Conservation (phyloP, 208 protist species). For the Acanthamoeba pearcei region DNA sequence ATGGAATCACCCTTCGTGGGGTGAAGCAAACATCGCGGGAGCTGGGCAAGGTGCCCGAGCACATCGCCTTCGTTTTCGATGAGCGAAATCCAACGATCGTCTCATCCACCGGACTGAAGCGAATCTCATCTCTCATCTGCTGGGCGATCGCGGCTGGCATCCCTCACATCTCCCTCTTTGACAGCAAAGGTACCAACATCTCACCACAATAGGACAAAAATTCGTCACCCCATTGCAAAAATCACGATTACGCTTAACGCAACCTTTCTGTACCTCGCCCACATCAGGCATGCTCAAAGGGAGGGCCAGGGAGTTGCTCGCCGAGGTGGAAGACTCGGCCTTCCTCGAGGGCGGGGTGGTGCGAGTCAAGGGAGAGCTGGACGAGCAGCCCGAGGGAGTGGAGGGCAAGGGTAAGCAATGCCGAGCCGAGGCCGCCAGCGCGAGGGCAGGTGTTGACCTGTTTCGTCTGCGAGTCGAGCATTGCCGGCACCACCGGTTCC, state of each 20-base stretch:
- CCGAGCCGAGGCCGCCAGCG: neutral
- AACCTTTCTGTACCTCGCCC: neutral
- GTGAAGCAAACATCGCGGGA: neutral
- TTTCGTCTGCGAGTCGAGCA: neutral
- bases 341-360: neutral
- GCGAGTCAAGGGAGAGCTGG: neutral
- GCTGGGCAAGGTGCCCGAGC: constrained; percentile 38
- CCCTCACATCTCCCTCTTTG: constrained; percentile 46
- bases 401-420: neutral
- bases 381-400: too few relatives aligned
- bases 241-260: too few relatives aligned
- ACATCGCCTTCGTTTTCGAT: constrained; percentile 18
- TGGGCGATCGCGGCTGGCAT: constrained; percentile 26
- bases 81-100: neutral
- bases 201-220: neutral
- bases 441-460: neutral
- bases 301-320: neutral
- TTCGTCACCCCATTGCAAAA: too few relatives aligned
- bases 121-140: constrained; percentile 37
- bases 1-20: neutral
- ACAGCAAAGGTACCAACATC: constrained; percentile 7
- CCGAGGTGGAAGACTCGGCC: neutral
- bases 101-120: neutral
- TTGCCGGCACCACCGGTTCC: constrained; percentile 21
- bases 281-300: constrained; percentile 1